These are phyloP conservation scores for Baeospora myosura DNA, from an alignment of 1,284 basidiomycete species.

Conservation along the genomic window DNA sequence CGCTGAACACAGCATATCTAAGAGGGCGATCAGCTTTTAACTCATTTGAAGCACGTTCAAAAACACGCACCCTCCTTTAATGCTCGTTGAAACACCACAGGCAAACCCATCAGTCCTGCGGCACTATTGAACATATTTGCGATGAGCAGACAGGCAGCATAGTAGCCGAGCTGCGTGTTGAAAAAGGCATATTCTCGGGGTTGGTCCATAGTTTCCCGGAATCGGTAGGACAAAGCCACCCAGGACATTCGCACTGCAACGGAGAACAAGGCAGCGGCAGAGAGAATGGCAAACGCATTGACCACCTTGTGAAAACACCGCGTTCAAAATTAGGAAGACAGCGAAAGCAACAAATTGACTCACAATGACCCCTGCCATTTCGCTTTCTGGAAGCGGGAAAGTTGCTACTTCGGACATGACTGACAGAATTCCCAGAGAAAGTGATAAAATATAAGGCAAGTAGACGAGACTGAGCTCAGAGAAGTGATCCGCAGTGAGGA, in stretches of 20 bases:
- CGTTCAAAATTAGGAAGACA: neutral
- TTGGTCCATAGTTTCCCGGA: constrained; percentile 19
- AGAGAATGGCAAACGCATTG: constrained; percentile 42
- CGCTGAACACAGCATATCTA: constrained; percentile 36
- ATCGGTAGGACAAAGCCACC: constrained; percentile 28
- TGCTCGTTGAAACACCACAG: too few relatives aligned
- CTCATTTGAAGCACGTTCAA: constrained; percentile 1
- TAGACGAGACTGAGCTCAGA: constrained; percentile 3
- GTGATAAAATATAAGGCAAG: constrained; percentile 6
- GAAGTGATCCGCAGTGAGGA: constrained; percentile 6
- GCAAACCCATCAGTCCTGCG: constrained; percentile 45
- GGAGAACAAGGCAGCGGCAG: constrained; percentile 40
- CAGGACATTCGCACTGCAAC: constrained; percentile 39
- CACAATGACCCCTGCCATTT: constrained; percentile 38
- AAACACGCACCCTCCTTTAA: constrained; percentile 42
- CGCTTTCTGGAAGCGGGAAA: constrained; percentile 20
- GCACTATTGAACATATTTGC: constrained; percentile 47
- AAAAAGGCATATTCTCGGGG: constrained; percentile 54
- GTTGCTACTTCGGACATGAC: constrained; percentile 12
- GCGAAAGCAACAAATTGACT: constrained; percentile 18
- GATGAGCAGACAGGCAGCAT: constrained; percentile 53
- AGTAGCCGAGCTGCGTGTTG: constrained; percentile 61
- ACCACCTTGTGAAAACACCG: neutral
- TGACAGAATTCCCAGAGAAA: constrained; percentile 6
- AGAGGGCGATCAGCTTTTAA: constrained; percentile 3